Evolutionary conservation across 1,284 basidiomycete species (phyloP).

Genomic region (Mycena citricolor): DNA sequence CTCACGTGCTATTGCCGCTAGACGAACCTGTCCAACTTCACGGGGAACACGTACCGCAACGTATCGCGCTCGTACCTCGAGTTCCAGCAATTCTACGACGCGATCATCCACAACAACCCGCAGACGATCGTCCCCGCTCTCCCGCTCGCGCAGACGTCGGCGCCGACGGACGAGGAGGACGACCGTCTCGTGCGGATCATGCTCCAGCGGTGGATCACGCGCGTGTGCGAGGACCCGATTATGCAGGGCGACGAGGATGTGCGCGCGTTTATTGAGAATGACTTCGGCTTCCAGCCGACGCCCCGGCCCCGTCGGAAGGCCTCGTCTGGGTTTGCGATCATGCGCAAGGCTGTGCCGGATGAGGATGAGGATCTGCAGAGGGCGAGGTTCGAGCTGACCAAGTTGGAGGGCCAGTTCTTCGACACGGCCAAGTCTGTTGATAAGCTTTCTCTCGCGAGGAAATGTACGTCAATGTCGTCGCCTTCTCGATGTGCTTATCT

Average conservation of each 20-base stretch:
- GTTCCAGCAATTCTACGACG: constrained; percentile 89
- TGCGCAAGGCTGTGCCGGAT: constrained; percentile 73
- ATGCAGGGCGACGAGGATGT: constrained; percentile 87
- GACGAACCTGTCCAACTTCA: constrained; percentile 93
- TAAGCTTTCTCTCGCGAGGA: constrained; percentile 75
- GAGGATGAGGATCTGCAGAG: constrained; percentile 84
- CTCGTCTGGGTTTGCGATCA: constrained; percentile 64
- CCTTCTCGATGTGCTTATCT: constrained; percentile 3
- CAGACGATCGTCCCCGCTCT: constrained; percentile 92
- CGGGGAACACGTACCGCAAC: constrained; percentile 85
- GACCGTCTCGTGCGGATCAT: constrained; percentile 90
- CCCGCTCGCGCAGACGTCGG: constrained; percentile 88
- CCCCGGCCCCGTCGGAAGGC: constrained; percentile 72
- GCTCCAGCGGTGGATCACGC: constrained; percentile 88
- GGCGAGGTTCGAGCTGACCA: constrained; percentile 88
- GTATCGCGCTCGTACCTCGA: constrained; percentile 89
- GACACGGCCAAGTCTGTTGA: constrained; percentile 87
- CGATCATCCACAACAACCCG: constrained; percentile 79
- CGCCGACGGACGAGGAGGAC: constrained; percentile 94
- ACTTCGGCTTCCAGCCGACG: constrained; percentile 89
- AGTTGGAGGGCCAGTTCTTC: constrained; percentile 86
- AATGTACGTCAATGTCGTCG: constrained; percentile 49
- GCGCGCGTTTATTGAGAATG: constrained; percentile 89
- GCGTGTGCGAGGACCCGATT: constrained; percentile 87
- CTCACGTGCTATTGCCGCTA: constrained; percentile 34